Evolutionary conservation across 352 stramenopile genomes (phyloP), one percentile per base, ranked within the genome.

Genomic region (Pythium dissotocum): DNA sequence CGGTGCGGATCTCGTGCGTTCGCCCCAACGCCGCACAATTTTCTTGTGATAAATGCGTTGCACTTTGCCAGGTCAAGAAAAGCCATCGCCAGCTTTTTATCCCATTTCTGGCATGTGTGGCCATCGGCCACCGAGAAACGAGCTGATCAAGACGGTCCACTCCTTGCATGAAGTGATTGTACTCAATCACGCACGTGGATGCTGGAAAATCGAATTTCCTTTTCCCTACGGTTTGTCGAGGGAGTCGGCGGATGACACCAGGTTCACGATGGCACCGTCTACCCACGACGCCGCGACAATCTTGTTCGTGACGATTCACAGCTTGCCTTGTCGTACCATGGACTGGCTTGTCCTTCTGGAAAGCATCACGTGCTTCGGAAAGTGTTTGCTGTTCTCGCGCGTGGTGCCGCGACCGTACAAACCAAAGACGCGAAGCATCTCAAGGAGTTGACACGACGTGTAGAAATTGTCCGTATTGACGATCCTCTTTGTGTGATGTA

Each of bases 401-500:
- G 75, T 57, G 4, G 63, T 79, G 14, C 69, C 69, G 32, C 66
- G 46, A n/a, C 59, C 69, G 21, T 74, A 80, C 2, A 80, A 18
- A 0, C 63, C 69, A 12, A 71, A 69, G 0, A 72, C 18, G 33
- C 69, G 63, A n/a, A 78, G 28, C 2, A 46, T 53, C 5, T 60
- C 30, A 0, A 79, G 53, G 8, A 79, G 42, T n/a, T 73, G 58
- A 21, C 73, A 61, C 5, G 69, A 77, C 1, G 61, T 82, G 55
- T 79, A 82, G 62, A 67, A 82, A 54, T 77, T 82, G 40, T 79
- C 75, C 0, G 60, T 65, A 46, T 77, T 77, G 32, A 79, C 57
- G 5, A 82, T 61, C 0, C 75, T 59, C 4, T 64, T 67, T 0
- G 58, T 70, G 36, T 52, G 12, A 44, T 72, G 66, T 9, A 77